Percentiles rank a stretch among this genome's conserved stretches.
Evolutionary conservation across 1,284 basidiomycete species (phyloP).

Genomic region (Puccinia polysora): DNA sequence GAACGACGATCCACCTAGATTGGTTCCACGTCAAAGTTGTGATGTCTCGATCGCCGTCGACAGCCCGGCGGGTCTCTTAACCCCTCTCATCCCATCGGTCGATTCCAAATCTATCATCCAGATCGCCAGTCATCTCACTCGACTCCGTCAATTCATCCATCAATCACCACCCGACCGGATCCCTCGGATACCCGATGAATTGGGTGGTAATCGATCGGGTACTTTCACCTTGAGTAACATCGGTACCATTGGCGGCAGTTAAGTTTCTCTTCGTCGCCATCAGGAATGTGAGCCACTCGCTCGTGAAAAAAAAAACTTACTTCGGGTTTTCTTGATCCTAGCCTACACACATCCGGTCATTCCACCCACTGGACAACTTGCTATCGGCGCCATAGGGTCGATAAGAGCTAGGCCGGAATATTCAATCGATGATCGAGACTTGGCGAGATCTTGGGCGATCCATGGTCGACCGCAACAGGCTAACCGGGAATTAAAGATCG

Average conservation of each 20-base stretch:
- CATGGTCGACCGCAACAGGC: conserved; percentile 46
- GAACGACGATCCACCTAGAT: conserved; percentile 45
- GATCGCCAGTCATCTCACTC: conserved; percentile 63
- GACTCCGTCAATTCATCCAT: conserved; percentile 61
- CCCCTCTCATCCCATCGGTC: conserved; percentile 69
- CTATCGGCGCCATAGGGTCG: conserved; percentile 80
- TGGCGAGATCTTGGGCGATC: neutral
- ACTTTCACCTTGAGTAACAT: conserved; percentile 84
- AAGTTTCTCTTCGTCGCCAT: conserved; percentile 56
- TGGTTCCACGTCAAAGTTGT: conserved; percentile 42
- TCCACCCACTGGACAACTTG: conserved; percentile 80
- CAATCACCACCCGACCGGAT: conserved; percentile 55
- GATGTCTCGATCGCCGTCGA: conserved; percentile 72
- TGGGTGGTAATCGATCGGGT: conserved; percentile 66
- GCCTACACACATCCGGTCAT: conserved; percentile 67
- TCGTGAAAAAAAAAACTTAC: neutral
- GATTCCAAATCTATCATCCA: conserved; percentile 63
- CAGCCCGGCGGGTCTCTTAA: conserved; percentile 75
- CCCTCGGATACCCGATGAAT: conserved; percentile 62
- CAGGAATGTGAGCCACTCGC: no score
- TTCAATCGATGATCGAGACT: neutral
- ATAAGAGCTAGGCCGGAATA: conserved; percentile 55
- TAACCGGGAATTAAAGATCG: conserved; percentile 58
- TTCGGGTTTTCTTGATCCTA: neutral
- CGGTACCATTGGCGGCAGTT: conserved; percentile 69